Base-by-base conservation (phyloP, 1,139 yeast species). In the Suhomyces ambrosiae region DNA sequence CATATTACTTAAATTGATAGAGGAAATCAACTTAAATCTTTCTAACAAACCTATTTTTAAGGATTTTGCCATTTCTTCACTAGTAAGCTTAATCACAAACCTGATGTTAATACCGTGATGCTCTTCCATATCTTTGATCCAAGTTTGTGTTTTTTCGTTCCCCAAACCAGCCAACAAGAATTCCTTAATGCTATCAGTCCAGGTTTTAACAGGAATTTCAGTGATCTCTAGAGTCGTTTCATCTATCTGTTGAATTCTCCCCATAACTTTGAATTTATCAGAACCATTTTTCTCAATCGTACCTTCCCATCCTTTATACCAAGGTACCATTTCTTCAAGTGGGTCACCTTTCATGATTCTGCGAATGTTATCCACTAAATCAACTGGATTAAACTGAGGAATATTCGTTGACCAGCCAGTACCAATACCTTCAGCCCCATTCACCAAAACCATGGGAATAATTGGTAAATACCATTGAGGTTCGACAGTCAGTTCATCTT, bases 371-470 rank as follows among this genome's bases (percentile, higher is more conserved):
- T 63, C 68, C 18, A 88, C 89, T 45, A 94, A 71, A 57, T 92
- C 98, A 17, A 61, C 56, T 0, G 99, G 99, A 57, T 92, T 89
- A 62, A 78, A 92, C 30, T 86, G 80, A 2, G 98, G 99, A 47
- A 94, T 85, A 45, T 79, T 82, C 1, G 98, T 89, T 45, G 96
- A 87, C 97, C 98, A 94, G 51, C 98, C 99, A 34, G 98, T 90
- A 49, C 99, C 99, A 61, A 94, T 94, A 66, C 99, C 99, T 64
- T 94, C 98, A 7, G 94, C 76, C 40, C 99, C 99, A 58, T 94
- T 94, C 6, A 94, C 96, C 45, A 94, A 71, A 22, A 92, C 60
- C 89, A 89, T 87, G 4, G 99, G 99, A 34, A 94, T 54, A 16
- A 94, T 81, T 1, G 99, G 99, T 24, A 87, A 70, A 59, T 89